Base-by-base conservation (phyloP, 768 basidiomycete genomes). In the Tylopilus felleus region DNA sequence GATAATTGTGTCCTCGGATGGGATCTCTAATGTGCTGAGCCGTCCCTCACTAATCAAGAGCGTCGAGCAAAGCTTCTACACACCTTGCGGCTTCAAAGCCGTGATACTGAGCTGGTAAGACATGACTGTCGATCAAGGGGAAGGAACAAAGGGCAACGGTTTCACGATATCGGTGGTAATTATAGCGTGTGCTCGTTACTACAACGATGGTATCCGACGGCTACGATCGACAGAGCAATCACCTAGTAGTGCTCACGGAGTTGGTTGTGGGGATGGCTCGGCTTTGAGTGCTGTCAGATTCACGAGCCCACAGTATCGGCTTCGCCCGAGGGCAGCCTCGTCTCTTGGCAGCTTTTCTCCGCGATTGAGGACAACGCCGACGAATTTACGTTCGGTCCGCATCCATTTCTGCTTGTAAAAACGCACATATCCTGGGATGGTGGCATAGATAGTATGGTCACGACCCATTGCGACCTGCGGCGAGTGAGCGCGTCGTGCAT, bases 361-460 rank as follows among this genome's bases (percentile, higher is more conserved):
- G 47, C 84, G 83, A 45, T 85, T 79, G 25, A 89, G 77, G 8
- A 91, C 92, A 31, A 99, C 78, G 27, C 97, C 97, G 43, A 98
- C 79, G 62, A 81, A 93, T 63, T 82, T 84, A 47, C 90, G 83
- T 61, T 89, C 83, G 46, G 83, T 80, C 27, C 83, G 78, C 76
- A 84, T 79, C 75, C 83, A 84, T 53, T 85, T 87, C 68, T 83
- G 75, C 70, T 85, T 88, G 83, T 97, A 99, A 74, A 94, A 98
- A 39, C 93, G 90, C 36, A 99, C 91, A 66, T 82, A 93, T 13
- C 97, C 97, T 0, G 96, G 95, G 5, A 85, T 85, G 3, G 82
- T 77, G 23, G 97, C 95, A 65, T 87, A 98, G 51, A 99, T 78
- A 1, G 97, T 98, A 73, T 98, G 94, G 72, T 99, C 97, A 53